phyloP scores from a whole-genome alignment of 768 basidiomycete genomes.

The Tulasnella calospora region DNA sequence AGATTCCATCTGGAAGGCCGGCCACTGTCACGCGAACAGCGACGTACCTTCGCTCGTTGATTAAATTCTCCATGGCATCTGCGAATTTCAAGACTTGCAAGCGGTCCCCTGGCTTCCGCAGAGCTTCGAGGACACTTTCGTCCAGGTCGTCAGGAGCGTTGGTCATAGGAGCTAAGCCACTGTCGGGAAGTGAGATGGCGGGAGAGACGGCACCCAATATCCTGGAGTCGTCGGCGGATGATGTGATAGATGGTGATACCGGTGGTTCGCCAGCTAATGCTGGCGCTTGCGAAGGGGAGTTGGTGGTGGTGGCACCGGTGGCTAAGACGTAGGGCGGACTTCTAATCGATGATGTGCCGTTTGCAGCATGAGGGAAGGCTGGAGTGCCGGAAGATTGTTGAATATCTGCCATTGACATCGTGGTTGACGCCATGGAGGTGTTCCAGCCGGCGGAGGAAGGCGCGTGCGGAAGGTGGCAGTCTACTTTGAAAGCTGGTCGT shows the following conservation, averaged over 20 bases:
- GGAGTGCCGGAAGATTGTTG: neutral
- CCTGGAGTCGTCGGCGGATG: constrained; percentile 1
- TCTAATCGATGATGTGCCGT: neutral
- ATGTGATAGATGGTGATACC: constrained; percentile 5
- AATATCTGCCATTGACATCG: neutral
- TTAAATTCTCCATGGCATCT: constrained; percentile 75
- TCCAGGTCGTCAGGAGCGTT: constrained; percentile 50
- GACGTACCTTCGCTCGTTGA: constrained; percentile 66
- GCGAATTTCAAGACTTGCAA: constrained; percentile 85
- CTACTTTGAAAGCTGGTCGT: constrained; percentile 7
- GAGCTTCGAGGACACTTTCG: constrained; percentile 76
- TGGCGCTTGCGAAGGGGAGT: constrained; percentile 5
- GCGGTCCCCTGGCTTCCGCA: constrained; percentile 73
- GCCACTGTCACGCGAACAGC: neutral
- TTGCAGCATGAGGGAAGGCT: neutral
- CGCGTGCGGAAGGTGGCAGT: constrained; percentile 1
- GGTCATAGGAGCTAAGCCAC: neutral
- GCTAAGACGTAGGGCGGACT: neutral
- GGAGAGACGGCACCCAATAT: constrained; percentile 1
- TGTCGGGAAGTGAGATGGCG: neutral
- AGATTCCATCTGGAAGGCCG: neutral
- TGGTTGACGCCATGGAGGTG: neutral
- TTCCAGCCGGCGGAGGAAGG: neutral
- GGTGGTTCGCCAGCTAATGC: neutral
- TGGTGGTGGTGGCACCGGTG: neutral